Evolutionary conservation across 176 grass and related monocot genomes (phyloP).

Genomic region (Guadua angustifolia): DNA sequence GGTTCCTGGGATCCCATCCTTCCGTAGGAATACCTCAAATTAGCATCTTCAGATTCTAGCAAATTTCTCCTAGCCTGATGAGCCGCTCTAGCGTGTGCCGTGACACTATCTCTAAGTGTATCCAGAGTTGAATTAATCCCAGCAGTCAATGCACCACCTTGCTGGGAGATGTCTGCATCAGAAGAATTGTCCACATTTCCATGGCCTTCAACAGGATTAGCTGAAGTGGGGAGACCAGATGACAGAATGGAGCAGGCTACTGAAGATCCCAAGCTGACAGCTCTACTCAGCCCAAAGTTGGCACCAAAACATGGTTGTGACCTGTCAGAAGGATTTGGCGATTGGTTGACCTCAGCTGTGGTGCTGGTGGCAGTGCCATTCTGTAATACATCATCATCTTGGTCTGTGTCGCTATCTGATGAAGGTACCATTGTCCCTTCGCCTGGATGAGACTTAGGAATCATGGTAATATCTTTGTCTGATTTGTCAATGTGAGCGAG

Average conservation of each 20-base stretch:
- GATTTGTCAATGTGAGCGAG: slow-evolving; percentile 36
- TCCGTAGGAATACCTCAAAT: slow-evolving; percentile 58
- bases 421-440: slow-evolving; percentile 43
- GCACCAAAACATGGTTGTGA: slow-evolving; percentile 54
- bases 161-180: slow-evolving; percentile 39
- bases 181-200: slow-evolving; percentile 34
- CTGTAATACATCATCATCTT: slow-evolving; percentile 42
- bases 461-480: slow-evolving; percentile 33
- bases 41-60: slow-evolving; percentile 63
- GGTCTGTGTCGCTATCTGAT: slow-evolving; percentile 50
- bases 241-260: slow-evolving; percentile 67
- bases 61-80: slow-evolving; percentile 59
- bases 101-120: slow-evolving; percentile 55
- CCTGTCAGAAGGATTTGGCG: slow-evolving; percentile 49
- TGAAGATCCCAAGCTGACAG: slow-evolving; percentile 83
- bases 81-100: slow-evolving; percentile 54
- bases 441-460: slow-evolving; percentile 36
- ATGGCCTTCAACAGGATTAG: slow-evolving; percentile 44
- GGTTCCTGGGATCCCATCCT: slow-evolving; percentile 66
- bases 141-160: slow-evolving; percentile 27
- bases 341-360: neutral
- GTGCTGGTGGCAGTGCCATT: slow-evolving; percentile 45
- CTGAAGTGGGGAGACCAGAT: slow-evolving; percentile 49
- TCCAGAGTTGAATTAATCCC: slow-evolving; percentile 60
- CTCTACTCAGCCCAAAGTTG: slow-evolving; percentile 83